Conservation (phyloP, 148 eudicot species). For the Rhododendron vialii region DNA sequence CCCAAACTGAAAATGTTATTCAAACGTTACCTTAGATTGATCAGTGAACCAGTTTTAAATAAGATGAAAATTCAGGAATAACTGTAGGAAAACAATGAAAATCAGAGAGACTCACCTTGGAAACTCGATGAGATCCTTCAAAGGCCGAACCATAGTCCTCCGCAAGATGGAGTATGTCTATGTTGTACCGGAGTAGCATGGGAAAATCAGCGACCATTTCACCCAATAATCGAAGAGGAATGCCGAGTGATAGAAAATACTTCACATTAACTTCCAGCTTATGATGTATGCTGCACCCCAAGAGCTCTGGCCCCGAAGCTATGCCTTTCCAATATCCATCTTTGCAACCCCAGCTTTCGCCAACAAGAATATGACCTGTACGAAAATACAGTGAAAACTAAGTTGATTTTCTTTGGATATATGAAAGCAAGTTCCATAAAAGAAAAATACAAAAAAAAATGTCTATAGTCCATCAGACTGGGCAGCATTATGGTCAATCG, state of each 20-base stretch:
- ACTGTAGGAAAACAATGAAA: not conserved
- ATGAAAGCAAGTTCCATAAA: not conserved
- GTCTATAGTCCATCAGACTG: not conserved
- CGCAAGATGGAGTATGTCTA: constrained; percentile 78
- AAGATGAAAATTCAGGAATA: not conserved
- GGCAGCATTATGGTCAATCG: not conserved
- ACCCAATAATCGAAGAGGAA: constrained; percentile 54
- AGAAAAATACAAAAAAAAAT: not conserved
- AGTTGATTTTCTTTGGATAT: not conserved
- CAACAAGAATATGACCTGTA: constrained; percentile 76
- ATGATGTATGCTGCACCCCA: constrained; percentile 84
- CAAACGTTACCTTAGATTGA: not conserved
- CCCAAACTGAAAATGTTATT: not conserved
- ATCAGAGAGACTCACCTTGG: constrained; percentile 57
- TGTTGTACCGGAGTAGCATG: constrained; percentile 80
- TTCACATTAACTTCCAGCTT: constrained; percentile 82
- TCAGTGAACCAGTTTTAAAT: not conserved
- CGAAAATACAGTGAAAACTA: not conserved
- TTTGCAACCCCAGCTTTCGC: constrained; percentile 77
- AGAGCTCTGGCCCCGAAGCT: constrained; percentile 81
- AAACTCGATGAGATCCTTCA: constrained; percentile 75
- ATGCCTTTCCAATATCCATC: constrained; percentile 71
- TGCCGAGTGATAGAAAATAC: constrained; percentile 83
- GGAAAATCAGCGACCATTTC: constrained; percentile 59
- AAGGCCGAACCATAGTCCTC: constrained; percentile 82